Evolutionary conservation across 169 alveolate genomes (phyloP), one percentile per base, ranked within the genome.

Genomic region (Cytauxzoon felis): DNA sequence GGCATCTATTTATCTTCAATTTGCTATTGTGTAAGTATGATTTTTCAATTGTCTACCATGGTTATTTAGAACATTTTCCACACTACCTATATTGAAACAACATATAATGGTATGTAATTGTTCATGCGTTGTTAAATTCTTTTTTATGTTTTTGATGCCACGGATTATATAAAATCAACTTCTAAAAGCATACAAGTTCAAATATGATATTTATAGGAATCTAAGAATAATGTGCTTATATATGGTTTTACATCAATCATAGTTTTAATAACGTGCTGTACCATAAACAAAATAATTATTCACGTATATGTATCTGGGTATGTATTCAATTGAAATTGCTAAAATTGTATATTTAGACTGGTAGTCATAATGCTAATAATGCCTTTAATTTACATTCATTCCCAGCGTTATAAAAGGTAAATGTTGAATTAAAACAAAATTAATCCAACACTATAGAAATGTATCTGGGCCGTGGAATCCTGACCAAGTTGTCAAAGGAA

Each of bases 381-480:
- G 4, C 82, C 82, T n/a, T 70, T 72, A n/a, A 53, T 41, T 29
- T 72, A 72, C 30, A 72, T 72, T 45, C 48, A 61, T 18, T 65
- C 63, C 52, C 82, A 72, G 51, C 36, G 21, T 32, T 72, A 27
- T 67, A 72, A 72, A 48, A 61, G 82, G 82, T 72, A 72, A 19
- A 36, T 32, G 7, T 0, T 7, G 29, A 3, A 16, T 3, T n/a
- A n/a, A n/a, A 2, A 23, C n/a, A 16, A 13, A 19, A 47, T 29
- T 4, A 5, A 3, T 56, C 50, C 36, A 2, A 5, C 1, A 18
- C 24, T 26, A 45, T 47, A 72, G 82, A 52, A 61, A 72, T 48
- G 67, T 72, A 9, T 57, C 82, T 23, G 82, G 82, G 27, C 75
- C 78, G 4, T 72, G 82, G 82, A 62, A 72, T 72, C 82, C 82